Base-by-base conservation (phyloP, 2,329 filamentous ascomycete genomes). In the Fusarium luffae region DNA sequence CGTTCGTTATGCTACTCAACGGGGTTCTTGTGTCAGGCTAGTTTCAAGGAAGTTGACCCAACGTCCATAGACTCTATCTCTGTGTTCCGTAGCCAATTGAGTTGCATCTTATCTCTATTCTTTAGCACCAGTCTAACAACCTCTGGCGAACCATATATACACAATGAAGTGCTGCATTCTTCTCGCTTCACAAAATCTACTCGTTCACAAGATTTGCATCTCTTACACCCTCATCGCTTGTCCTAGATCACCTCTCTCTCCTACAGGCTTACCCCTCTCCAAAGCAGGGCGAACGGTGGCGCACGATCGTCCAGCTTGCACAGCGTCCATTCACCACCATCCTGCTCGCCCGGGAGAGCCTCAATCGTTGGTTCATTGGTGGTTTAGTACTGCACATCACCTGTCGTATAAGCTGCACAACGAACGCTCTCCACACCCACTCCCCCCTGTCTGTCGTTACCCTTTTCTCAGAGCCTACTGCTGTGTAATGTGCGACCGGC, bases 241-340 rank as follows among this genome's bases (percentile, higher is more conserved):
- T 49, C 56, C 51, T 43, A 42, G 48, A 66, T 68, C 54, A 63
- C 50, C 55, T 43, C 37, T 69, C 60, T 50, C 50, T 44, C 49
- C 48, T 51, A 66, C 60, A 47, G 44, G 44, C 66, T 54, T 63
- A 61, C 47, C 52, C 66, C 61, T 63, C 62, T 48, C 49, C n/a
- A 71, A 73, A 72, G 68, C 71, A 56, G 67, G 73, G 73, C 73
- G 73, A 54, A 68, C 73, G 65, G 65, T 70, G 71, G 73, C 73
- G 65, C 58, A 69, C 59, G 49, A 62, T 70, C 52, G 46, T 57
- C 72, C 65, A 74, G 71, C 67, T 74, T 48, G 68, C 61, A 70
- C 72, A 48, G 70, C 70, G 55, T 59, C 68, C 25, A 54, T 43
- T 23, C 13, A 46, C 47, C 30, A 16, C 50, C 46, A 44, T 54